Base-by-base conservation (phyloP, 2,329 filamentous ascomycete genomes). In the Sphaceloma murrayae region DNA sequence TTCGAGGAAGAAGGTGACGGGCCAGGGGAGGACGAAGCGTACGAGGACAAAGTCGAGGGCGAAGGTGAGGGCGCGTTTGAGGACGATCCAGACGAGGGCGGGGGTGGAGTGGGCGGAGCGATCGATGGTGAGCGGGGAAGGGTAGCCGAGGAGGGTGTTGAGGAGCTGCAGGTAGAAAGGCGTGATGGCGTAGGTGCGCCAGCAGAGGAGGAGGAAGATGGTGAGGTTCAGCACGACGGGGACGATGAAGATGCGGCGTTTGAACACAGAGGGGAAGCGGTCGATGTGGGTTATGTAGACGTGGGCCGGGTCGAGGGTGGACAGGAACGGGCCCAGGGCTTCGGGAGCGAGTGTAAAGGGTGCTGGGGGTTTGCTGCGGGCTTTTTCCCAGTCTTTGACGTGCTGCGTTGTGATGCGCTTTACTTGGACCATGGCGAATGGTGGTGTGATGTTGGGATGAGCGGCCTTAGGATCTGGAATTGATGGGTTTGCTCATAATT, bases 201-300 rank as follows among this genome's bases (percentile, higher is more conserved):
- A 78, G 47, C 71, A 53, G 53, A 94, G 77, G 22, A 85, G 62
- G 2, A 70, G 56, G 6, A 71, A 67, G 46, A 95, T 78, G 52
- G 67, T 63, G 24, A 82, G 46, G 62, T 95, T 95, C 64, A 94
- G 77, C 13, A 78, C 61, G 13, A 86, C 71, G 11, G 88, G 86
- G 1, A 94, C 78, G 36, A 78, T 56, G 64, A 94, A 95, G 55
- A 93, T 82, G 56, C 85, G 82, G 59, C 76, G 76, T 66, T 95
- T 95, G 65, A 88, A 77, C 19, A 72, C 69, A 14, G 65, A 63
- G 0, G 80, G 78, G 49, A 82, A 78, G 48, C 65, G 67, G 69
- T 95, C 88, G 62, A 94, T 69, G 67, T 94, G 87, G 21, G 82
- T 73, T 56, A 95, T 75, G 72, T 95, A 94, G 59, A 94, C 73